Percentiles rank a stretch among this genome's conserved stretches.
phyloP scores from a whole-genome alignment of 768 basidiomycete species.

The Russula earlei region DNA sequence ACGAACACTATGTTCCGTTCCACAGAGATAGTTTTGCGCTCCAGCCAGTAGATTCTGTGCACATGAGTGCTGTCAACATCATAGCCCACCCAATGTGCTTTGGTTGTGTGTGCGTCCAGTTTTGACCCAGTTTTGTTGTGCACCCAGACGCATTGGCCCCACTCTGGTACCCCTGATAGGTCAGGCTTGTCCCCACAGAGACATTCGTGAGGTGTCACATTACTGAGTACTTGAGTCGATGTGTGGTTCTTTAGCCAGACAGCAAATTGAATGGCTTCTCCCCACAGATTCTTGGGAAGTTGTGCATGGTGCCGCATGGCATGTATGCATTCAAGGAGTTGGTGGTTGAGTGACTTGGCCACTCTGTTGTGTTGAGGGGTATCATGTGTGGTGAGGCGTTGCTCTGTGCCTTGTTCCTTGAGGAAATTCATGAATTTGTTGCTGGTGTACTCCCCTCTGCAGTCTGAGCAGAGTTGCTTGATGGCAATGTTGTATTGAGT shows the following conservation, averaged over 20 bases:
- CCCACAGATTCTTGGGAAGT: slow-evolving; percentile 30
- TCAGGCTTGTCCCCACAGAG: background rate
- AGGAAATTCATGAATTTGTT: slow-evolving; percentile 22
- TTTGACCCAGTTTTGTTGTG: background rate
- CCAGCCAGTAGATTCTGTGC: background rate
- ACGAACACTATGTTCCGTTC: background rate
- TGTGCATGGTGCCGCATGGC: slow-evolving; percentile 26
- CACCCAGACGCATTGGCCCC: background rate
- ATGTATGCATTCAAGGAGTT: slow-evolving; percentile 24
- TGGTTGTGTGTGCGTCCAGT: background rate
- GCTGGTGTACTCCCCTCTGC: slow-evolving; percentile 26
- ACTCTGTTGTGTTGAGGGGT: slow-evolving; percentile 31
- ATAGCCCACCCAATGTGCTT: background rate
- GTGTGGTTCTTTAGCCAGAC: background rate
- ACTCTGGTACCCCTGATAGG: background rate
- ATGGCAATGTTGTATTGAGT: slow-evolving; percentile 25
- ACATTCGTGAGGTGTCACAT: background rate
- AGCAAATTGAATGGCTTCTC: slow-evolving; percentile 20
- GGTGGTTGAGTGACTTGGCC: slow-evolving; percentile 30
- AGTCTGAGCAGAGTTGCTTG: slow-evolving; percentile 25
- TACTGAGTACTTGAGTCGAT: background rate
- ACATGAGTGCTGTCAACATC: background rate
- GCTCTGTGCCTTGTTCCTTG: slow-evolving; percentile 18
- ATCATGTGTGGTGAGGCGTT: slow-evolving; percentile 22
- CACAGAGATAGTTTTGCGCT: background rate